Percentiles rank a stretch among this genome's conserved stretches.
phyloP scores from a whole-genome alignment of 2,329 filamentous ascomycete species.

The Pseudonectria foliicola region DNA sequence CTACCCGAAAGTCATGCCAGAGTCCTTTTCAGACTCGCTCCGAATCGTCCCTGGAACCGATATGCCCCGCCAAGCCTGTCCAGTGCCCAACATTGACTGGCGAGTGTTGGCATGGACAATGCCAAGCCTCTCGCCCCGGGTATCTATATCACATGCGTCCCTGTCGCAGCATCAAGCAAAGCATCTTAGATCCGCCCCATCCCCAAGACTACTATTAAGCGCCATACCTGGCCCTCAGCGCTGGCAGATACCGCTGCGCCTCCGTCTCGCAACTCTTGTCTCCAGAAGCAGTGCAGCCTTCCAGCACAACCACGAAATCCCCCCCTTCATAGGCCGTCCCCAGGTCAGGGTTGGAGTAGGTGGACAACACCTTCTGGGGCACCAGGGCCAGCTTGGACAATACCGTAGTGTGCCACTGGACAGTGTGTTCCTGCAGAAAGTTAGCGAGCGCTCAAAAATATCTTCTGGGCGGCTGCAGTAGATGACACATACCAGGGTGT shows the following conservation, averaged over 20 bases:
- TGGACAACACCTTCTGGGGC: slow-evolving; percentile 78
- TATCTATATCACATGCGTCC: too few relatives aligned
- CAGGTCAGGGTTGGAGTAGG: slow-evolving; percentile 54
- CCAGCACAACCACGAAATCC: slow-evolving; percentile 76
- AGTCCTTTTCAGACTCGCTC: too few relatives aligned
- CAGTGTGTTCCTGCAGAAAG: slow-evolving; percentile 63
- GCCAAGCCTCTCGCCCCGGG: too few relatives aligned
- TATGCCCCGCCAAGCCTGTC: too few relatives aligned
- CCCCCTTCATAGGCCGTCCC: slow-evolving; percentile 70
- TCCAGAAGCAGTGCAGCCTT: slow-evolving; percentile 56
- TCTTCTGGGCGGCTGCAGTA: neutral
- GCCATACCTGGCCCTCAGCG: slow-evolving; percentile 38
- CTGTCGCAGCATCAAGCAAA: too few relatives aligned
- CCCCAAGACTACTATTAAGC: neutral
- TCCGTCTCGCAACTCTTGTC: slow-evolving; percentile 64
- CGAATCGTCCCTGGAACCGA: too few relatives aligned
- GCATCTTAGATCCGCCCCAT: neutral
- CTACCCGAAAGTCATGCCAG: too few relatives aligned
- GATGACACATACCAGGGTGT: slow-evolving; percentile 66
- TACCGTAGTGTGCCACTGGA: slow-evolving; percentile 96
- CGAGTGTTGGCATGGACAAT: too few relatives aligned
- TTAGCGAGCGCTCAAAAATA: too few relatives aligned
- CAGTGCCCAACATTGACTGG: too few relatives aligned
- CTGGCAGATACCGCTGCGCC: slow-evolving; percentile 46
- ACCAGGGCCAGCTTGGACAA: slow-evolving; percentile 82